phyloP scores from a whole-genome alignment of 169 alveolate species.

The Condylostoma magnum region DNA sequence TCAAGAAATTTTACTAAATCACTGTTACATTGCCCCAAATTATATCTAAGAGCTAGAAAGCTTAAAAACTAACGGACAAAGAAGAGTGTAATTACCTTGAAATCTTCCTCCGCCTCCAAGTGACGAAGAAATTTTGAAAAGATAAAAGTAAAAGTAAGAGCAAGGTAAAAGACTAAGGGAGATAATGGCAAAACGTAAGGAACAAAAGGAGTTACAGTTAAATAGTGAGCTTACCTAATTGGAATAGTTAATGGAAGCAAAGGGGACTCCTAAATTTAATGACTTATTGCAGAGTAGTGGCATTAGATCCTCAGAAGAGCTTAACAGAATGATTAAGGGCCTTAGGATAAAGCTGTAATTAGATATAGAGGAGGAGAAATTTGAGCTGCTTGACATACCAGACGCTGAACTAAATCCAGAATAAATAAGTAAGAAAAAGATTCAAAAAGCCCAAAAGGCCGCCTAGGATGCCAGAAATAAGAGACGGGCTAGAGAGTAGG shows the following conservation, averaged over 20 bases:
- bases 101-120: conserved; percentile 48
- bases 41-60: conserved; percentile 33
- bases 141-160: conserved; percentile 61
- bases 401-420: conserved; percentile 72
- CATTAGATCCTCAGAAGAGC: conserved; percentile 53
- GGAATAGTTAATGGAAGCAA: conserved; percentile 38
- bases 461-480: conserved; percentile 62
- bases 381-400: conserved; percentile 55
- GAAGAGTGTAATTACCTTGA: conserved; percentile 53
- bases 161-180: conserved; percentile 71
- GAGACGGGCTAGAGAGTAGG: conserved; percentile 44
- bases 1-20: conserved; percentile 61
- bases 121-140: conserved; percentile 60
- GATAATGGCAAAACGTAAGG: conserved; percentile 64
- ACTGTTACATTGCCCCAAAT: conserved; percentile 64
- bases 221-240: conserved; percentile 65
- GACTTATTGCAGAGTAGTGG: conserved; percentile 61
- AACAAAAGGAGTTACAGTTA: conserved; percentile 61
- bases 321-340: conserved; percentile 49
- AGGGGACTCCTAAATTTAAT: conserved; percentile 46
- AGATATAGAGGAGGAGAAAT: conserved; percentile 51
- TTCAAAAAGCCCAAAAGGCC: conserved; percentile 76
- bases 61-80: not conserved
- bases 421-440: conserved; percentile 63
- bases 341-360: conserved; percentile 26